Evolutionary conservation across 345 rosid genomes (phyloP), one percentile per base, ranked within the genome.

Genomic region (Schrenkiella parvula): DNA sequence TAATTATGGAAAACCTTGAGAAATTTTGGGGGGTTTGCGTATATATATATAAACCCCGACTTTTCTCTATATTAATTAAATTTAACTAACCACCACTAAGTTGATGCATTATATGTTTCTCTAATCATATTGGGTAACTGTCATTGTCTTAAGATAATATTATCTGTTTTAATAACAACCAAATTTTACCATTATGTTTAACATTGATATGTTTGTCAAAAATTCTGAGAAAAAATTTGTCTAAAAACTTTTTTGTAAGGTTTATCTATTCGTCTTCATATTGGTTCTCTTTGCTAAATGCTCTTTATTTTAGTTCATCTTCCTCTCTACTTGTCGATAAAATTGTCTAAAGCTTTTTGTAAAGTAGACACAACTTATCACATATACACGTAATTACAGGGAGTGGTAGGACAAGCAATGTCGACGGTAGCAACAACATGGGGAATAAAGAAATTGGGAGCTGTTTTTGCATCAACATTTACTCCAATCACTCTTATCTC

Each of bases 381-480:
- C 17, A 51, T 26, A 48, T 4, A 67, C 18, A 58, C 28, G 4
- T 42, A 21, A 38, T 47, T 22, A 18, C n/a, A 92, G 93, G 96
- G 98, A 28, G 78, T 84, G 64, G 86, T 88, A 35, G 96, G 90
- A 65, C 87, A 91, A 43, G 96, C 88, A 4, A 68, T 92, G 82
- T 84, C 95, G 68, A 82, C 77, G 38, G 96, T 90, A 35, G 93
- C 86, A 15, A 81, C 84, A 84, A 69, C 95, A 8, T 90, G 96
- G 95, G 84, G 84, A 35, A 90, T 90, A 11, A 80, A 90, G 74
- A 84, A 84, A 64, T 69, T 82, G 56, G 96, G 91, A 14, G 91
- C 98, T 0, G 81, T 90, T 19, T 90, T 87, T 68, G 85, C 96
- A 2, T 79, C 95, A 43, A 82, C 92, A 8, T 92, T 92, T 64